A percentile compares a stretch with the other conserved stretches of the same genome.
Conservation (phyloP, 768 basidiomycete species). For the Lentinula edodes region DNA sequence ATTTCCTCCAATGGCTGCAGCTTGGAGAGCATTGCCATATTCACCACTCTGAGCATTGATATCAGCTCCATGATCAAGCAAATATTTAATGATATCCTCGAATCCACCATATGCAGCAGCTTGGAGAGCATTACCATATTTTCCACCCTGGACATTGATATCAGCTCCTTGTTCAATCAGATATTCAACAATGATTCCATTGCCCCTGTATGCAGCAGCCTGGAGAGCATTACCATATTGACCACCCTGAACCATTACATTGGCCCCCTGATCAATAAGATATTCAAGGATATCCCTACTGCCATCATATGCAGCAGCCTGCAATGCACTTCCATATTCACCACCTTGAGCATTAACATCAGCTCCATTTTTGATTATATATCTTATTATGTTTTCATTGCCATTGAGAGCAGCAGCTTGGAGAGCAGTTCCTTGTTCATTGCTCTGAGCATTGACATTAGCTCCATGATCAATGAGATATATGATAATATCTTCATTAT, state of each 20-base stretch:
- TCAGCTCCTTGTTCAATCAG: not conserved
- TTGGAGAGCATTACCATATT: not conserved
- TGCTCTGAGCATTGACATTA: not conserved
- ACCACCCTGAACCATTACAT: not conserved
- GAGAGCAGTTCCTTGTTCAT: not conserved
- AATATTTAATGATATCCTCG: not conserved
- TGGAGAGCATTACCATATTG: not conserved
- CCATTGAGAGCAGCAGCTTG: not conserved
- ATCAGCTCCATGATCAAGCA: not conserved
- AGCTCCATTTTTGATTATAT: not conserved
- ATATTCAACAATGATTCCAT: not conserved
- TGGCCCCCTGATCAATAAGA: not conserved
- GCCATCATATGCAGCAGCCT: not conserved
- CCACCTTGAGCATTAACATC: not conserved
- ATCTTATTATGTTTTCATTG: not conserved
- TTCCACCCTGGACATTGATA: not conserved
- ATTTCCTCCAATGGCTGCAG: too few species aligned
- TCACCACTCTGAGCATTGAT: not conserved
- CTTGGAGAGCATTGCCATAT: not conserved
- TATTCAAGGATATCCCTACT: not conserved
- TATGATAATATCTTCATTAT: not conserved
- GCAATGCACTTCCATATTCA: not conserved
- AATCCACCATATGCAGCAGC: not conserved
- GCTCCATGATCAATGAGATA: not conserved
- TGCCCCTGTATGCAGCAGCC: not conserved